Conservation (phyloP, 2,329 filamentous ascomycete genomes). For the Didymella keratinophila region DNA sequence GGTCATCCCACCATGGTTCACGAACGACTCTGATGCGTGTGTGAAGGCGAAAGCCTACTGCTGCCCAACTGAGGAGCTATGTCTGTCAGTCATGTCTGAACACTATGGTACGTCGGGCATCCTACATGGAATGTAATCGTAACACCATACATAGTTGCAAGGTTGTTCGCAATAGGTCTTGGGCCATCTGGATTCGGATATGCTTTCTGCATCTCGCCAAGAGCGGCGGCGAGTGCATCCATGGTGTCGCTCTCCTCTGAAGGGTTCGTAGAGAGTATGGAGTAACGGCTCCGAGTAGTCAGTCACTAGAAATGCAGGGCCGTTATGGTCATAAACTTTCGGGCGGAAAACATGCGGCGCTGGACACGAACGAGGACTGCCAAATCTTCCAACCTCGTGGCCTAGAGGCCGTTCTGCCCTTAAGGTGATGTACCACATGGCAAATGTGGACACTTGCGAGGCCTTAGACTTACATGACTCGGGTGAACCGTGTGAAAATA, state of each 20-base stretch:
- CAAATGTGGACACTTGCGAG: slow-evolving; percentile 11
- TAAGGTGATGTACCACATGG: slow-evolving; percentile 17
- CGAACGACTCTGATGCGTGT: slow-evolving; percentile 37
- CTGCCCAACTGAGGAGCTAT: slow-evolving; percentile 37
- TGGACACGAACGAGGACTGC: slow-evolving; percentile 5
- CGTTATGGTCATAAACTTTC: not conserved
- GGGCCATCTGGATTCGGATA: slow-evolving; percentile 38
- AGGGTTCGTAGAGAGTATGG: slow-evolving; percentile 2
- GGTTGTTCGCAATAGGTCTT: slow-evolving; percentile 32
- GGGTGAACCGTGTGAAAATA: not conserved
- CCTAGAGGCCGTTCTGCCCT: slow-evolving; percentile 10
- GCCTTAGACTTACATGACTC: slow-evolving; percentile 15
- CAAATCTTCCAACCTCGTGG: slow-evolving; percentile 13
- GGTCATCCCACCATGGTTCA: slow-evolving; percentile 47
- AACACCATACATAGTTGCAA: slow-evolving; percentile 35
- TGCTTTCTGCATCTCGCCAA: slow-evolving; percentile 27
- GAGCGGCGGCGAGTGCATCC: slow-evolving; percentile 25
- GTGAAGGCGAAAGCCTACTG: slow-evolving; percentile 39
- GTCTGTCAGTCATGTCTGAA: slow-evolving; percentile 8
- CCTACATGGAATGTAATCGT: slow-evolving; percentile 41
- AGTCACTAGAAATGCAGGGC: slow-evolving; percentile 8
- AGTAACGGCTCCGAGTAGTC: slow-evolving; percentile 5
- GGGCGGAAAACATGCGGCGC: slow-evolving; percentile 3
- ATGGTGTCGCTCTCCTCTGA: slow-evolving; percentile 3
- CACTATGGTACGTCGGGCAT: not conserved